Percentiles rank a stretch among this genome's conserved stretches.
These are phyloP conservation scores for Byssothecium circinans DNA, from an alignment of 2,329 filamentous ascomycete species.

Conservation along the genomic window DNA sequence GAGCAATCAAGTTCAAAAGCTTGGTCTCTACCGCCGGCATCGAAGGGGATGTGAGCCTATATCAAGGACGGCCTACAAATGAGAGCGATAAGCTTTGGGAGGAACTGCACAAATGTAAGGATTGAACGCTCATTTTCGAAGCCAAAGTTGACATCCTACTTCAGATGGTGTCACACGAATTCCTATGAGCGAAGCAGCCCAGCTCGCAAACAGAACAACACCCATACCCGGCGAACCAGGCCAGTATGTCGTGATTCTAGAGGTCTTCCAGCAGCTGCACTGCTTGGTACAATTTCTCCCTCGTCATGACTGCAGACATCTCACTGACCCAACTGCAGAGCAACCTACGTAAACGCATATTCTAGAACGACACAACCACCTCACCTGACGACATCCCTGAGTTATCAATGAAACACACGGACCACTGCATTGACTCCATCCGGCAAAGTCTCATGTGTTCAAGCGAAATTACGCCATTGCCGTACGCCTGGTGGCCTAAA, in stretches of 20 bases:
- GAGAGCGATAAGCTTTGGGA: conserved; percentile 2
- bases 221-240: conserved; percentile 3
- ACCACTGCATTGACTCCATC: conserved; percentile 9
- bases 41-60: conserved; percentile 3
- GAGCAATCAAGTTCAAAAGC: conserved; percentile 1
- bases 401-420: conserved; percentile 2
- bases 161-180: conserved; percentile 4
- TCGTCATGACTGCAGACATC: background rate
- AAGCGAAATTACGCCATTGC: conserved; percentile 1
- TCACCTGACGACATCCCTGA: background rate
- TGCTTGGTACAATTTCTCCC: conserved; percentile 1
- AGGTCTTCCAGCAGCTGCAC: conserved; percentile 8
- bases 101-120: conserved; percentile 4
- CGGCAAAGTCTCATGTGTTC: conserved; percentile 10
- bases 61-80: conserved; percentile 1
- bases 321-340: background rate
- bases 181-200: conserved; percentile 1
- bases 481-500: conserved; percentile 1
- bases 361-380: background rate
- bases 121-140: background rate
- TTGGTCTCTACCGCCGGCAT: conserved; percentile 3
- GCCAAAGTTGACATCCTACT: background rate
- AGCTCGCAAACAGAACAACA: conserved; percentile 4
- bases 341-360: conserved; percentile 4
- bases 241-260: conserved; percentile 3